Conservation (phyloP, 2,329 filamentous ascomycete species). For the Alternaria postmessia region DNA sequence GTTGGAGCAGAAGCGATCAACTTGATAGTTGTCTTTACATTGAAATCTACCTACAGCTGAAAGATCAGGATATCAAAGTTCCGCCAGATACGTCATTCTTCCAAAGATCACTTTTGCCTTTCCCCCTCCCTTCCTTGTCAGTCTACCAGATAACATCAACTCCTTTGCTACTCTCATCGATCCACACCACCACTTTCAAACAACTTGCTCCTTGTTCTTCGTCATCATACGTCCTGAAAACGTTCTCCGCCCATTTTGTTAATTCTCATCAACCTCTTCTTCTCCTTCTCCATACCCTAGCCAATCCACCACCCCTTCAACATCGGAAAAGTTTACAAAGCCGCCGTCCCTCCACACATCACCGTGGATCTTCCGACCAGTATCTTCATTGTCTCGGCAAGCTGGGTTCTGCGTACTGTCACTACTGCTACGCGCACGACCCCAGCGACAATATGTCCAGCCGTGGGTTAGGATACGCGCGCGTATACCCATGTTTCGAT, state of each 20-base stretch:
- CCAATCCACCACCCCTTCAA: constrained; percentile 29
- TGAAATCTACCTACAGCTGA: background rate
- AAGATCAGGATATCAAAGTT: background rate
- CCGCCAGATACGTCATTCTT: background rate
- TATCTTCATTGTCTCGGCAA: constrained; percentile 1
- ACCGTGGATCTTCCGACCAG: constrained; percentile 28
- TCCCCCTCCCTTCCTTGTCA: background rate
- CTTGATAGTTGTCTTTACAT: too few relatives aligned
- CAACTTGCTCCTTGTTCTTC: background rate
- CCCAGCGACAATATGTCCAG: constrained; percentile 43
- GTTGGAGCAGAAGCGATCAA: too few relatives aligned
- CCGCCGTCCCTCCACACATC: constrained; percentile 29
- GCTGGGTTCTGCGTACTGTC: constrained; percentile 6
- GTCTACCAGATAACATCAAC: too few relatives aligned
- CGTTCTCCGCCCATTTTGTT: constrained; percentile 4
- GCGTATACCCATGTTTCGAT: constrained; percentile 20
- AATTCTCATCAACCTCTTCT: background rate
- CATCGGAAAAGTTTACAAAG: constrained; percentile 36
- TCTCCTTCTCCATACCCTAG: constrained; percentile 1
- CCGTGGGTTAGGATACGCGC: constrained; percentile 23
- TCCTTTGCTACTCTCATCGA: too few relatives aligned
- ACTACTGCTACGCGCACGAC: constrained; percentile 17
- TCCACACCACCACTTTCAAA: too few relatives aligned
- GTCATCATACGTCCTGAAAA: too few relatives aligned
- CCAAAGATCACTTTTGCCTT: background rate